Evolutionary conservation across 2,329 filamentous ascomycete species (phyloP).

Genomic region (Colletotrichum sp.): DNA sequence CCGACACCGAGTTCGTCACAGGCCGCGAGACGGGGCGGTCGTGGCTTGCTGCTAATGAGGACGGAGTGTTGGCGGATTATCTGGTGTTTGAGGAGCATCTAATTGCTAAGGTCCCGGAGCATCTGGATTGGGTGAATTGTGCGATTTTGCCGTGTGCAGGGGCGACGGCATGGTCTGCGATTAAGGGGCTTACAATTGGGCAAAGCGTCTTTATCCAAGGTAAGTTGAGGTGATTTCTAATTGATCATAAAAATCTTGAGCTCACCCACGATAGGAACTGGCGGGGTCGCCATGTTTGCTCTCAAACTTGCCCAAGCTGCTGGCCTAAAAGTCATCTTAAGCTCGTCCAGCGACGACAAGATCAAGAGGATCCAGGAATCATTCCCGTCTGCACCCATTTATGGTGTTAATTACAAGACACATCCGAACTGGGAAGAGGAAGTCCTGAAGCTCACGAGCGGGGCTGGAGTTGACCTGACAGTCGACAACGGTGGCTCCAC

Average conservation of each 20-base stretch:
- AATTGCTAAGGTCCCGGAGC: slow-evolving; percentile 37
- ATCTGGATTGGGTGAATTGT: slow-evolving; percentile 40
- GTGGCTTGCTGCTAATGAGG: slow-evolving; percentile 49
- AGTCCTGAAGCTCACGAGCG: slow-evolving; percentile 33
- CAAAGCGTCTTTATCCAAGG: slow-evolving; percentile 49
- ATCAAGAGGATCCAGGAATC: slow-evolving; percentile 28
- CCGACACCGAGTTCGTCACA: slow-evolving; percentile 43
- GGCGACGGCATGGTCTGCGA: slow-evolving; percentile 47
- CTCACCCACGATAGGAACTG: slow-evolving; percentile 31
- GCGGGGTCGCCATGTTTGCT: slow-evolving; percentile 38
- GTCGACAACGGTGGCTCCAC: slow-evolving; percentile 42
- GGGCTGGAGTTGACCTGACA: slow-evolving; percentile 38
- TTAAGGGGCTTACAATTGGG: slow-evolving; percentile 42
- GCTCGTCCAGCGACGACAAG: slow-evolving; percentile 39
- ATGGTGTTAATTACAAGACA: slow-evolving; percentile 32
- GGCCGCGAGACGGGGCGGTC: slow-evolving; percentile 38
- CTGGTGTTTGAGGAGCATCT: slow-evolving; percentile 44
- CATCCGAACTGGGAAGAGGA: slow-evolving; percentile 35
- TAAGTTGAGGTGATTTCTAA: neutral
- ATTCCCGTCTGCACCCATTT: slow-evolving; percentile 17
- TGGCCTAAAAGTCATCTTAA: slow-evolving; percentile 39
- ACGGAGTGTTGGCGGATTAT: slow-evolving; percentile 45
- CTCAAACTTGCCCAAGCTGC: slow-evolving; percentile 36
- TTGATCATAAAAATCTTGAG: neutral
- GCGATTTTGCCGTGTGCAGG: slow-evolving; percentile 47